Evolutionary conservation across 2,329 filamentous ascomycete species (phyloP).

Genomic region (Keithomyces neogunnii): DNA sequence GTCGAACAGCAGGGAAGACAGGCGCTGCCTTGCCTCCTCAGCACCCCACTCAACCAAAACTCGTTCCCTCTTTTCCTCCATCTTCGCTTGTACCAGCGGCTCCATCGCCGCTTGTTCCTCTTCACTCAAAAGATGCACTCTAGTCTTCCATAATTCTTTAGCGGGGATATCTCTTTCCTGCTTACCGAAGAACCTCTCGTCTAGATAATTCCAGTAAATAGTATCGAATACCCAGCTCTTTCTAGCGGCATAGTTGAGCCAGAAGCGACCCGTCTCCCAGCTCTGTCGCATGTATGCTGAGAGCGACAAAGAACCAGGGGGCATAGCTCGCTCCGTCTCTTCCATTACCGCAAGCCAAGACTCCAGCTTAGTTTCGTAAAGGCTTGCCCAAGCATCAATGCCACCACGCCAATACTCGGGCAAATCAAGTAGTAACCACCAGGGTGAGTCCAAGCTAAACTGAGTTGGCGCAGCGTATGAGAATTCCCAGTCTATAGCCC

Average conservation of each 20-base stretch:
- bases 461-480: slow-evolving; percentile 25
- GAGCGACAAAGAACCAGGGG: neutral
- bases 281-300: neutral
- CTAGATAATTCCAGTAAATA: neutral
- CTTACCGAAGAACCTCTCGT: too few species aligned
- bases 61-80: too few species aligned
- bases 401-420: slow-evolving; percentile 24
- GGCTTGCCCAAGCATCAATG: slow-evolving; percentile 19
- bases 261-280: neutral
- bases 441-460: slow-evolving; percentile 26
- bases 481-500: slow-evolving; percentile 33
- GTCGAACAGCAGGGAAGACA: too few species aligned
- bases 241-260: neutral
- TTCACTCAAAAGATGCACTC: too few species aligned
- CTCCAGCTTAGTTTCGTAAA: slow-evolving; percentile 22
- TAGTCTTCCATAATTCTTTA: too few species aligned
- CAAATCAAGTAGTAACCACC: slow-evolving; percentile 27
- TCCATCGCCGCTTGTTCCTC: too few species aligned
- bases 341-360: slow-evolving; percentile 25
- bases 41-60: too few species aligned
- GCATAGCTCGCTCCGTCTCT: slow-evolving; percentile 13
- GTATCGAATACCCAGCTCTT: neutral
- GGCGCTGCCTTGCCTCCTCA: too few species aligned
- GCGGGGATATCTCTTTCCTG: too few species aligned
- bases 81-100: too few species aligned